Percentiles rank a stretch among this genome's conserved stretches.
phyloP scores from a whole-genome alignment of 2,329 filamentous ascomycete genomes.

The Trichoderma sp. region DNA sequence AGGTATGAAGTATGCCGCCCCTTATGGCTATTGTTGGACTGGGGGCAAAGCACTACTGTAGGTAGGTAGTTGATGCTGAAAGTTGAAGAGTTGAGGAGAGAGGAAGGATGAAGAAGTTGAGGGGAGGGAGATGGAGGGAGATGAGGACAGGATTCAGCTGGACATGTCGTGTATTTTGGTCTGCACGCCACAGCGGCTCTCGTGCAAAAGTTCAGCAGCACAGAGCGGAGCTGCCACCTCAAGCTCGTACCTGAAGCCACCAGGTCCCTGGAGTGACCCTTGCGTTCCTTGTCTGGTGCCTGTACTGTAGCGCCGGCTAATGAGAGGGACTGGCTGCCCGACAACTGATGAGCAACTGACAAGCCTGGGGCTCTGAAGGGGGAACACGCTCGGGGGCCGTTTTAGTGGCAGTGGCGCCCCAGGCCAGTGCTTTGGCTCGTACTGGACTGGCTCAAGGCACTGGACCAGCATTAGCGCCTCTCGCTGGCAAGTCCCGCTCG shows the following conservation, averaged over 20 bases:
- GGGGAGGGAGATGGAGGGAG: not conserved
- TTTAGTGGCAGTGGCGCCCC: not conserved
- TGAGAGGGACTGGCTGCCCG: not conserved
- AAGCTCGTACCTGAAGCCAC: not conserved
- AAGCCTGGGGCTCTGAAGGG: not conserved
- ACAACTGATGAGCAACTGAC: not conserved
- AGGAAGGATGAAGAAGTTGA: not conserved
- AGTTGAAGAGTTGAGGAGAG: not conserved
- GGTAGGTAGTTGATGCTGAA: not conserved
- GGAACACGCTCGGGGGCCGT: not conserved
- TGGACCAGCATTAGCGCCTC: not conserved
- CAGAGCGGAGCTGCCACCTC: not conserved
- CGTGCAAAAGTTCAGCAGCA: not conserved
- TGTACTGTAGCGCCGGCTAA: constrained; percentile 4
- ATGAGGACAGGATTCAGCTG: constrained; percentile 4
- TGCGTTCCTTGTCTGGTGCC: too few relatives aligned
- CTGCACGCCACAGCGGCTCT: constrained; percentile 9
- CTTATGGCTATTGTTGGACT: too few relatives aligned
- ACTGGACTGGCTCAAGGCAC: not conserved
- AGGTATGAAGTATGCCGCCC: not conserved
- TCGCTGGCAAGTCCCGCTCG: not conserved
- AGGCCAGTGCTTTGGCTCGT: not conserved
- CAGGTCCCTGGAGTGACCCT: not conserved
- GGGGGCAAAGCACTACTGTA: not conserved
- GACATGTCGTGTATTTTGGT: not conserved